A percentile compares a stretch with the other conserved stretches of the same genome.
These are phyloP conservation scores for Mortierella sp. DNA, from an alignment of 371 early-diverging fungal species.

Conservation along the genomic window DNA sequence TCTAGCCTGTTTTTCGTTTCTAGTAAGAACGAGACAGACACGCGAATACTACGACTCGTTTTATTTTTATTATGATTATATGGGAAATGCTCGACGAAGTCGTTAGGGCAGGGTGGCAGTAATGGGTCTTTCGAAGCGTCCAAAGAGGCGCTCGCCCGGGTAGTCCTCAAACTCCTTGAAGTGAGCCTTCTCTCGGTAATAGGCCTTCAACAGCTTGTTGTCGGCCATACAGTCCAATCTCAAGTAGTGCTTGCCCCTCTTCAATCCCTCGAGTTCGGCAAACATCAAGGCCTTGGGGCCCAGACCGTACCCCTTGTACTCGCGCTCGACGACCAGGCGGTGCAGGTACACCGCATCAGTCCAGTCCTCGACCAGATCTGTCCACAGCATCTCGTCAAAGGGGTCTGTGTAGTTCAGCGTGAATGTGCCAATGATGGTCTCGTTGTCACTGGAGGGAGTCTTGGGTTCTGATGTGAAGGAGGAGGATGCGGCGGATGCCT, in stretches of 20 bases:
- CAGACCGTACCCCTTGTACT: conserved; percentile 47
- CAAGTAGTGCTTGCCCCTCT: conserved; percentile 41
- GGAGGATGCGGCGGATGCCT: not conserved
- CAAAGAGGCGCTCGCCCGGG: conserved; percentile 55
- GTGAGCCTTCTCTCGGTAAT: conserved; percentile 52
- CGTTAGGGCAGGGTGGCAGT: conserved; percentile 32
- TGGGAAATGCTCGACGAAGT: not conserved
- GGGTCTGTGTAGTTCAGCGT: conserved; percentile 49
- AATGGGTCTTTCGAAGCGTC: conserved; percentile 52
- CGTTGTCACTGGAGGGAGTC: not conserved
- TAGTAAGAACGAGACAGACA: too few species aligned
- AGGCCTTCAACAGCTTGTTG: conserved; percentile 49
- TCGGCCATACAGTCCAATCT: conserved; percentile 57
- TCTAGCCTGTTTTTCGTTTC: too few species aligned
- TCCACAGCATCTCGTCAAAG: conserved; percentile 57
- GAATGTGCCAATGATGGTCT: conserved; percentile 52
- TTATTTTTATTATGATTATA: not conserved
- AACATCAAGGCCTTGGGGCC: conserved; percentile 50
- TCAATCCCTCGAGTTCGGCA: conserved; percentile 45
- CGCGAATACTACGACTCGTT: too few species aligned
- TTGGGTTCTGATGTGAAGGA: not conserved
- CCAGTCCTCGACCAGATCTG: conserved; percentile 55
- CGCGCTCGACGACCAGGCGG: conserved; percentile 54
- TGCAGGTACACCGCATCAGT: conserved; percentile 50
- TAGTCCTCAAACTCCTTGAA: conserved; percentile 56